Evolutionary conservation across 2,329 filamentous ascomycete genomes (phyloP), one percentile per base, ranked within the genome.

Genomic region (Aspergillus brunneoviolaceus): DNA sequence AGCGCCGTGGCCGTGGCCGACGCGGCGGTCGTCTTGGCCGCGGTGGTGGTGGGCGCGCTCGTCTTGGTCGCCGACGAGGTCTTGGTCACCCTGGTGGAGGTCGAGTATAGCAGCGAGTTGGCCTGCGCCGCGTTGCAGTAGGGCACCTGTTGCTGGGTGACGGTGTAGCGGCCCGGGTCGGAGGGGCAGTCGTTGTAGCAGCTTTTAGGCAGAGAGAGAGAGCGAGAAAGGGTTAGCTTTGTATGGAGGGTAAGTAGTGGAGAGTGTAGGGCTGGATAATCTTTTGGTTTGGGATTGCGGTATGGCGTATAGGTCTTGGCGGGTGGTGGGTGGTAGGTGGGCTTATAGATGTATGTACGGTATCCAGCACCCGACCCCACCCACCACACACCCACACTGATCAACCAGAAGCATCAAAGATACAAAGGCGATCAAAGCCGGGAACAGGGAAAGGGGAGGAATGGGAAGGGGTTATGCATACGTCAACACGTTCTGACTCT

Each of bases 161-260:
- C 74, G 33, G 69, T 69, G 58, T 69, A 69, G 45, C 70, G 67
- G 53, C 71, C 73, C 16, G 76, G 63, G 67, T 82, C 79, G 64
- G 77, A 73, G 55, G 85, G 85, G 77, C 87, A 88, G 79, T 86
- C 85, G 79, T 84, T 83, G 78, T 86, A 88, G 82, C 86, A 88
- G 33, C 80, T 82, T 82, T 23, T 51, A 16, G 7, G 27, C 27
- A 2, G 7, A 9, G 27, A 23, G 23, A 4, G 23, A 23, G 23
- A 23, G 27, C 19, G 19, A 9, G 27, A 29, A 29, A 29, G 27
- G 25, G 27, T 29, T 29, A 29, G 21, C 21, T 21, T 21, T 21
- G 21, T 21, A 2, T 2, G 21, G 21, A 21, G 25, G 0, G 5
- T 27, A 7, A 1, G 25, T 7, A 7, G 25, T 5, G 5, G 25